A percentile compares a stretch with the other conserved stretches of the same genome.
phyloP scores from a whole-genome alignment of 2,329 filamentous ascomycete genomes.

The Epichloe brachyelytri region DNA sequence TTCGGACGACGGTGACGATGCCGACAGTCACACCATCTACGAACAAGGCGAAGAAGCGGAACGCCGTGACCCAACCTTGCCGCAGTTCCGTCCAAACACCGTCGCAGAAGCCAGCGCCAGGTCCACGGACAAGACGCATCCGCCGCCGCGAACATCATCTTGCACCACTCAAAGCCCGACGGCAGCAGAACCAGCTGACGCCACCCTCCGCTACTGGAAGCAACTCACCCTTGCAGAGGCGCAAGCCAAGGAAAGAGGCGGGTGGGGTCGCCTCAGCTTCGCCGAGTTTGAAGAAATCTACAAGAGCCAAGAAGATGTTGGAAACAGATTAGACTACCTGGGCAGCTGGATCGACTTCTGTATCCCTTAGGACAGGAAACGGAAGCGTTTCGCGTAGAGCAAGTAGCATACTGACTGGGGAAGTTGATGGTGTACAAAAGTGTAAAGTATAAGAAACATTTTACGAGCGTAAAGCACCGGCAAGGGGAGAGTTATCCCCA shows the following conservation, averaged over 20 bases:
- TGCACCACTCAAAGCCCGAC: not conserved
- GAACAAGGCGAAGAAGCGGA: constrained; percentile 7
- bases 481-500: too few relatives aligned
- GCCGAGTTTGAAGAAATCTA: constrained; percentile 70
- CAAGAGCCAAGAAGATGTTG: constrained; percentile 48
- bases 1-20: not conserved
- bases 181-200: constrained; percentile 9
- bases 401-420: too few relatives aligned
- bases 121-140: not conserved
- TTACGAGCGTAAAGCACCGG: too few relatives aligned
- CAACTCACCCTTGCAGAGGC: constrained; percentile 51
- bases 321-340: constrained; percentile 62
- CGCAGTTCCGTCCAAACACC: constrained; percentile 53
- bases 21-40: too few relatives aligned
- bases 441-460: too few relatives aligned
- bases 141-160: not conserved
- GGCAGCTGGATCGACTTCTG: constrained; percentile 84
- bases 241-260: constrained; percentile 59
- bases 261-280: constrained; percentile 64
- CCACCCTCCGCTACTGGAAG: constrained; percentile 35
- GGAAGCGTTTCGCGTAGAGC: not conserved
- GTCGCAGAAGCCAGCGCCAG: constrained; percentile 11
- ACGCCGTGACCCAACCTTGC: constrained; percentile 48
- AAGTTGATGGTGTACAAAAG: too few relatives aligned
- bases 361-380: constrained; percentile 35